phyloP scores from a whole-genome alignment of 2,329 filamentous ascomycete species.

The Trichoderma harzianum region DNA sequence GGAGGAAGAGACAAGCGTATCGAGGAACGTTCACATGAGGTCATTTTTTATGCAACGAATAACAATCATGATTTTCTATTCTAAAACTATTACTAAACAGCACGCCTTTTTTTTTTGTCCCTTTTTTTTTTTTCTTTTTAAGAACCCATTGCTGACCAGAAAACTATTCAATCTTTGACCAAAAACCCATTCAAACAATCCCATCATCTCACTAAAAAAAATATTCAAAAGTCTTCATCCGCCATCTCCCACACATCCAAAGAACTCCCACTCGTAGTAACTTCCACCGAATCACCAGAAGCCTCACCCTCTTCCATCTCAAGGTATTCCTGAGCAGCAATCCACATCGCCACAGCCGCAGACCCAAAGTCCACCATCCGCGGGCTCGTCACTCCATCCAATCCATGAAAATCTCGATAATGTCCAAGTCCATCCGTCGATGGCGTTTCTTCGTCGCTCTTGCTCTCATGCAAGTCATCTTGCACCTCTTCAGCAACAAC shows the following conservation, averaged over 20 bases:
- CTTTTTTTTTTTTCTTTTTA: no score
- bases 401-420: not conserved
- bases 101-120: not conserved
- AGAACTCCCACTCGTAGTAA: not conserved
- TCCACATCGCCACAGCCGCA: slow-evolving; percentile 31
- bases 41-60: not conserved
- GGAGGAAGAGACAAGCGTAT: not conserved
- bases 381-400: slow-evolving; percentile 11
- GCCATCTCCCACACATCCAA: not conserved
- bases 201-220: not conserved
- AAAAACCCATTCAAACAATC: not conserved
- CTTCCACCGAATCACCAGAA: not conserved
- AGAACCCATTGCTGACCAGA: not conserved
- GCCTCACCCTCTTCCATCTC: slow-evolving; percentile 8
- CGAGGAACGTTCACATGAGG: not conserved
- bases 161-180: not conserved
- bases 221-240: not conserved
- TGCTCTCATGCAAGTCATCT: not conserved
- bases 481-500: not conserved
- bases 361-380: slow-evolving; percentile 20
- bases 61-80: not conserved
- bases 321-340: slow-evolving; percentile 31
- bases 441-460: not conserved
- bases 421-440: no score
- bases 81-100: not conserved